A percentile compares a stretch with the other conserved stretches of the same genome.
Conservation (phyloP, 805 yeast genomes). For the Saccharomycopsis amapae region DNA sequence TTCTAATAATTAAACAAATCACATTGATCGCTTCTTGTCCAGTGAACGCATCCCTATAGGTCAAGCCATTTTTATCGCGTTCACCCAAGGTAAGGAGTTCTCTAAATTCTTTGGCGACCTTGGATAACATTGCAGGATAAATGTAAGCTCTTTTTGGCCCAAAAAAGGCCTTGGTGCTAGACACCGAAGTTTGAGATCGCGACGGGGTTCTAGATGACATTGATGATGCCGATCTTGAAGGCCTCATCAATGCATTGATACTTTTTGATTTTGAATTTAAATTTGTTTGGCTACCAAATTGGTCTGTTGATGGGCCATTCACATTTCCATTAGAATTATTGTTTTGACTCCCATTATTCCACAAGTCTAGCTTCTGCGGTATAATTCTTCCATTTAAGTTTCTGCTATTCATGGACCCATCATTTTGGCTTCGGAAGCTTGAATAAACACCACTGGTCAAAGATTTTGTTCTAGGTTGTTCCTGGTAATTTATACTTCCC, state of each 20-base stretch:
- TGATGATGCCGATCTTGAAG: constrained; percentile 11
- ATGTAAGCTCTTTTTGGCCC: constrained; percentile 45
- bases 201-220: constrained; percentile 1
- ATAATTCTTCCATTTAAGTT: not conserved
- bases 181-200: constrained; percentile 9
- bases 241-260: constrained; percentile 1
- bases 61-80: constrained; percentile 84
- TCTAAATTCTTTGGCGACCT: constrained; percentile 73
- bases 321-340: not conserved
- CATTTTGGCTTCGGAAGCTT: not conserved
- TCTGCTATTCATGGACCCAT: not conserved
- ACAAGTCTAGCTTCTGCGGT: not conserved
- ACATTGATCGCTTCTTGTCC: constrained; percentile 92
- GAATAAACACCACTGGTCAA: constrained; percentile 6
- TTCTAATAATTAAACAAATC: constrained; percentile 77
- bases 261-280: constrained; percentile 1
- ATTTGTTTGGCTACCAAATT: not conserved
- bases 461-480: constrained; percentile 13
- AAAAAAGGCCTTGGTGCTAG: constrained; percentile 4
- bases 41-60: constrained; percentile 83
- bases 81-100: constrained; percentile 65
- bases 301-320: not conserved
- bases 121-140: constrained; percentile 83
- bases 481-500: not conserved
- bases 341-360: constrained; percentile 2